Base-by-base conservation (phyloP, 139 green algal genomes). In the Auxenochlorella pyrenoidosa region DNA sequence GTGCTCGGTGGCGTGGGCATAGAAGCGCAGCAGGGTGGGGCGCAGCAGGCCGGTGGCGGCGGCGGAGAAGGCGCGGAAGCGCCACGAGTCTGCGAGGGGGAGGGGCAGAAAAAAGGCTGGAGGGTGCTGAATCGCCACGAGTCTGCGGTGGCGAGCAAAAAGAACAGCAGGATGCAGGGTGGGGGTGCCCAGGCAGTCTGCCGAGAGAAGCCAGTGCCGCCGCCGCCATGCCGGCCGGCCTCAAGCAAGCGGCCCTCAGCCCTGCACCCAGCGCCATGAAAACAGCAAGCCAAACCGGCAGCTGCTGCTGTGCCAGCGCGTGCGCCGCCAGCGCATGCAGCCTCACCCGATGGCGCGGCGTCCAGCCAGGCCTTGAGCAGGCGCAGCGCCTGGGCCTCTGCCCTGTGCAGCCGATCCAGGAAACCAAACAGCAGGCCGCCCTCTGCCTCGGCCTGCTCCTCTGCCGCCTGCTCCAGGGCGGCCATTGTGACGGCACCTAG, bases 291-390 rank as follows among this genome's bases (percentile, higher is more conserved):
- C n/a, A n/a, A n/a, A n/a, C n/a, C n/a, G n/a, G n/a, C n/a, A n/a
- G n/a, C n/a, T n/a, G n/a, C n/a, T n/a, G n/a, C n/a, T n/a, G n/a
- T n/a, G n/a, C n/a, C n/a, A n/a, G n/a, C n/a, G n/a, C n/a, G n/a
- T n/a, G n/a, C n/a, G n/a, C n/a, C n/a, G n/a, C n/a, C n/a, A n/a
- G n/a, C n/a, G n/a, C n/a, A n/a, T n/a, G n/a, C n/a, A n/a, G n/a
- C 22, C 70, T 13, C 75, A 58, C 79, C 79, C 6, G 79, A 84
- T n/a, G 58, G 58, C 6, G 79, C 59, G 22, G 30, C 1, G 16
- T 97, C 95, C 60, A 97, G 87, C 66, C 96, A 83, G 87, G 86
- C 91, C 87, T 96, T 93, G 75, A 95, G 95, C 58, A 93, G 89
- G 38, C 94, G 76, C 51, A 97, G 88, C 54, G 95, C 92, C 41